These are phyloP conservation scores for Ammopiptanthus mongolicus DNA, from an alignment of 306 rosid genomes.

Conservation along the genomic window DNA sequence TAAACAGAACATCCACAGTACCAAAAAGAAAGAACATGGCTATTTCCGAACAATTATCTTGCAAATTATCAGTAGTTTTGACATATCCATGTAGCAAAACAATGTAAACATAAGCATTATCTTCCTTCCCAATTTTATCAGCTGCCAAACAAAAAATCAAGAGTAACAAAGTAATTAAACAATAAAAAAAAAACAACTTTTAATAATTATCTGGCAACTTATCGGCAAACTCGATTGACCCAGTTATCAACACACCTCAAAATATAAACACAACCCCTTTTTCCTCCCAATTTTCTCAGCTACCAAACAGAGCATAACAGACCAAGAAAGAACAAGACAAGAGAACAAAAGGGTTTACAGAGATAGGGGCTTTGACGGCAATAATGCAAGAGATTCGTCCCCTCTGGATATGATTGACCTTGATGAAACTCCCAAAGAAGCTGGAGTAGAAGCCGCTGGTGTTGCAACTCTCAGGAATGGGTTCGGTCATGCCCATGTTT, in stretches of 20 bases:
- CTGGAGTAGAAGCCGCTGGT: constrained; percentile 14
- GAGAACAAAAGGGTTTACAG: background rate
- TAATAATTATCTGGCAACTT: background rate
- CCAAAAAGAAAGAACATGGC: background rate
- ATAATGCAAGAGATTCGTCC: constrained; percentile 30
- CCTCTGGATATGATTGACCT: constrained; percentile 12
- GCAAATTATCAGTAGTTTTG: background rate
- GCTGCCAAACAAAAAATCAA: background rate
- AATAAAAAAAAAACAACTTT: background rate
- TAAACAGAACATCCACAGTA: background rate
- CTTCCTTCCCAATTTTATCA: background rate
- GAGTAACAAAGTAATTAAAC: background rate
- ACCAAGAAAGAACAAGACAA: background rate
- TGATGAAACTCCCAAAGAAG: constrained; percentile 10
- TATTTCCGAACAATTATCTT: background rate
- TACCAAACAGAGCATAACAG: background rate
- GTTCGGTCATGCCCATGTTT: background rate
- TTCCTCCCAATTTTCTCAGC: background rate
- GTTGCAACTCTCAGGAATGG: constrained; percentile 23
- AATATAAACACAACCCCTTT: background rate
- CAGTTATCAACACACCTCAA: background rate
- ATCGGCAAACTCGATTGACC: background rate
- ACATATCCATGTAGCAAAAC: background rate
- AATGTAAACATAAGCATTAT: background rate
- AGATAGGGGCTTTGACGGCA: constrained; percentile 11